Percentiles rank a stretch among this genome's conserved stretches.
Evolutionary conservation across 768 basidiomycete genomes (phyloP).

Genomic region (Pseudohyphozyma bogoriensis): DNA sequence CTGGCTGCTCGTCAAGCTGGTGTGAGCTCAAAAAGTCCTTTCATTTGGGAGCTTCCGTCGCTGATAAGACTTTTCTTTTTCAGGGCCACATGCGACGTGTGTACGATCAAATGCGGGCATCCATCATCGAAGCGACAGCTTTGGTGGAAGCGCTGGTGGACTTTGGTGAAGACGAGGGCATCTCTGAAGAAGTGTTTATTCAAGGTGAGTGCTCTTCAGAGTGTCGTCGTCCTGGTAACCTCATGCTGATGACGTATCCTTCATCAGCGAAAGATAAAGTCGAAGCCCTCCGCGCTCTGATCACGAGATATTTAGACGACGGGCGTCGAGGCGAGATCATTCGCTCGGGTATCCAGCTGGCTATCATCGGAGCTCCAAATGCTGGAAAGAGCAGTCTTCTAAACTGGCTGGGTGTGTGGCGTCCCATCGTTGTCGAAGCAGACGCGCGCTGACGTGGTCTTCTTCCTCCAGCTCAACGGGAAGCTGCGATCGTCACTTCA

Average conservation of each 20-base stretch:
- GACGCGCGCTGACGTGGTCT: too few species aligned
- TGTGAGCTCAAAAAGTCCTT: constrained; percentile 52
- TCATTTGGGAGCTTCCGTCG: not conserved
- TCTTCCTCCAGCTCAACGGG: constrained; percentile 61
- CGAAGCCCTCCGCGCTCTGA: constrained; percentile 44
- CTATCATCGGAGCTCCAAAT: constrained; percentile 87
- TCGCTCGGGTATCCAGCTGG: constrained; percentile 66
- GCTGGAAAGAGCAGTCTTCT: constrained; percentile 85
- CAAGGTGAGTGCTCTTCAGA: not conserved
- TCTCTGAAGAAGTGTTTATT: constrained; percentile 66
- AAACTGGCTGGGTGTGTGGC: constrained; percentile 61
- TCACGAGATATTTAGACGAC: constrained; percentile 55
- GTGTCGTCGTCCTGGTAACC: not conserved
- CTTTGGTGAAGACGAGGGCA: constrained; percentile 83
- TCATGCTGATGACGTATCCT: not conserved
- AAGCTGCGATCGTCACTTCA: constrained; percentile 80
- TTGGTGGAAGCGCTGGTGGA: constrained; percentile 82
- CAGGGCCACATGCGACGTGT: constrained; percentile 56
- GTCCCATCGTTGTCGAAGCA: too few species aligned
- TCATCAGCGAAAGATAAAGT: constrained; percentile 50
- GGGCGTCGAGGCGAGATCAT: constrained; percentile 71
- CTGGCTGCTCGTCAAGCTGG: constrained; percentile 58
- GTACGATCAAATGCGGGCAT: constrained; percentile 55
- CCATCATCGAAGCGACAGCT: constrained; percentile 63
- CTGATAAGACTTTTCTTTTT: not conserved